Evolutionary conservation across 768 basidiomycete species (phyloP).

Genomic region (Hemileccinum impolitum): DNA sequence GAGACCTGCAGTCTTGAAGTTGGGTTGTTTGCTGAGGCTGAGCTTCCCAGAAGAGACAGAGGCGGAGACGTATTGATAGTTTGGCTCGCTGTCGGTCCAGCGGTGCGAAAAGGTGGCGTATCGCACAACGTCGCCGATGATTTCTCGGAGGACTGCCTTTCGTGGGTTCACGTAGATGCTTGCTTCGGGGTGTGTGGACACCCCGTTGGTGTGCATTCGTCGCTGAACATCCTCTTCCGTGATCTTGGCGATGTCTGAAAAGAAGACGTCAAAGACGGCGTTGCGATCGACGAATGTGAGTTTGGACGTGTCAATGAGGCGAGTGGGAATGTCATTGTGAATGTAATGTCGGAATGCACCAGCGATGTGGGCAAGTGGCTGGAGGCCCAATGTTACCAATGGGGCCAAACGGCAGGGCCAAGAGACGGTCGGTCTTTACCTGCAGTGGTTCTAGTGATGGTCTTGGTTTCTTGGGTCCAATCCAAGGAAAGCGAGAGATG

Average conservation of each 20-base stretch:
- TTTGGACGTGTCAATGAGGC: conserved; percentile 22
- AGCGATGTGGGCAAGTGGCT: conserved; percentile 6
- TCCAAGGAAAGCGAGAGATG: conserved; percentile 1
- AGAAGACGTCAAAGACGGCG: conserved; percentile 19
- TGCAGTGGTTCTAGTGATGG: neutral
- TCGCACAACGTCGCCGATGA: conserved; percentile 13
- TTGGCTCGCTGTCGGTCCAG: conserved; percentile 23
- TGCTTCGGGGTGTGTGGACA: conserved; percentile 9
- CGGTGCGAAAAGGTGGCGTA: conserved; percentile 28
- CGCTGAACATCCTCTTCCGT: conserved; percentile 15
- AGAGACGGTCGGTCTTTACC: neutral
- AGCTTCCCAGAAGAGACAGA: neutral
- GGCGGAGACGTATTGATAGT: conserved; percentile 14
- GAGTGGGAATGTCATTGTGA: conserved; percentile 24
- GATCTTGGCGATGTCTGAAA: conserved; percentile 11
- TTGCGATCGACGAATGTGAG: conserved; percentile 22
- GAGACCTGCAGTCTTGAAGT: conserved; percentile 2
- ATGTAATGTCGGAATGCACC: conserved; percentile 21
- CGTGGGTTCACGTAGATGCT: conserved; percentile 12
- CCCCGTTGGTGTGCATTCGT: neutral
- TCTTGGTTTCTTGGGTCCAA: neutral
- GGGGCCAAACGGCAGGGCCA: neutral
- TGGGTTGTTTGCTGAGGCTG: conserved; percentile 2
- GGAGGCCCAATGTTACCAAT: neutral
- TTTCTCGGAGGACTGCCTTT: conserved; percentile 15